These are phyloP conservation scores for Podospora tetraspora DNA, from an alignment of 495 filamentous ascomycete genomes.

Conservation along the genomic window DNA sequence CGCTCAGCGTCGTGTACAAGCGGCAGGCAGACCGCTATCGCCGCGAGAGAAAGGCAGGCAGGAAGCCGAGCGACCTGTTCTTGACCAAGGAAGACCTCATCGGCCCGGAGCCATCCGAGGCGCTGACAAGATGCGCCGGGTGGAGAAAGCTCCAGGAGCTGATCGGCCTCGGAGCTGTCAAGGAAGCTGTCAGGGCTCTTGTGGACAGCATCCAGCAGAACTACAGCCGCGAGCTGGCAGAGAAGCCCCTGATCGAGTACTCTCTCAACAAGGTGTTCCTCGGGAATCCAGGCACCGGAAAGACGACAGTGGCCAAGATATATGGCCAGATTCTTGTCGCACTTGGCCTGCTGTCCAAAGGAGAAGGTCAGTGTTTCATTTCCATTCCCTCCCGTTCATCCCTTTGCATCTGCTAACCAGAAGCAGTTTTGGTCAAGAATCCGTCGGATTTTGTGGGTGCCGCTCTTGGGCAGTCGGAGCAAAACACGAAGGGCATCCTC, in stretches of 20 bases:
- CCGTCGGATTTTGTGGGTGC: constrained; percentile 68
- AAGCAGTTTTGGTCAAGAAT: constrained; percentile 56
- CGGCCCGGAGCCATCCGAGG: constrained; percentile 57
- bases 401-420: constrained; percentile 7
- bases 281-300: constrained; percentile 68
- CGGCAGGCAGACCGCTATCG: constrained; percentile 56
- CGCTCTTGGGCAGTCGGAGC: constrained; percentile 60
- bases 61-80: constrained; percentile 43
- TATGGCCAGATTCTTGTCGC: constrained; percentile 62
- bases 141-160: constrained; percentile 58
- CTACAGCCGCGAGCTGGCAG: constrained; percentile 56
- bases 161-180: constrained; percentile 58
- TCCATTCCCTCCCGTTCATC: not conserved
- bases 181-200: constrained; percentile 52
- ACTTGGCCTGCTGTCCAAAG: constrained; percentile 55
- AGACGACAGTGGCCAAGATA: constrained; percentile 70
- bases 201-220: constrained; percentile 57
- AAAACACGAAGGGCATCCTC: constrained; percentile 66
- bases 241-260: constrained; percentile 51
- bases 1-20: constrained; percentile 44
- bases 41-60: constrained; percentile 26
- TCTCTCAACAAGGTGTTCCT: constrained; percentile 68
- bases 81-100: constrained; percentile 58
- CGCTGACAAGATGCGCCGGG: constrained; percentile 44
- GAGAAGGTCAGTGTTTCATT: constrained; percentile 47